Base-by-base conservation (phyloP, 805 yeast genomes). In the Saturnispora besseyi region DNA sequence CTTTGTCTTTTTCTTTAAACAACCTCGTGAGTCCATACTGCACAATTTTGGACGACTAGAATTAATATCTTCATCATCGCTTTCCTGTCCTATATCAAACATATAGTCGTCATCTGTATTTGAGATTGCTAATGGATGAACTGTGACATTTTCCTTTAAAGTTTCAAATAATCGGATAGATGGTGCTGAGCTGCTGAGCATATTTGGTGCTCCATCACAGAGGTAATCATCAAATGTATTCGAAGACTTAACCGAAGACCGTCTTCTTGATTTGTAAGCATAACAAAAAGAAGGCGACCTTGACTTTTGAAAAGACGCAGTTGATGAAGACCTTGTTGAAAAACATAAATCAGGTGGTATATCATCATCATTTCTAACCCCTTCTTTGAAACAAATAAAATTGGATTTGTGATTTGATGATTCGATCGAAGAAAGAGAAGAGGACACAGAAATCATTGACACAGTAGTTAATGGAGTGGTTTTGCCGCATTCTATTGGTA, bases 321-420 rank as follows among this genome's bases (percentile, higher is more conserved):
- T 46, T 3, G 50, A 41, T 4, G 50, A 47, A 9, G 50, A 47
- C 15, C 45, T 9, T 22, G 45, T 30, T 18, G 38, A 40, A 7
- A 24, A 30, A 38, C 18, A 22, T n/a, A 13, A 31, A 31, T 31
- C n/a, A 26, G 9, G 29, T 26, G 9, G 29, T 8, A 26, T 26
- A 6, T 26, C 29, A 26, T 26, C 29, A 6, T 26, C 29, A 8
- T 26, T 26, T 26, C 9, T 8, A 26, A 26, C 29, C 3, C 15
- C 40, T 9, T 36, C 40, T 34, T 21, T 15, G 9, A 26, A 26
- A 26, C 29, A 26, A 26, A 26, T 26, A 26, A 26, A 26, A 26
- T 26, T 26, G 9, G 29, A 26, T 26, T 26, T 26, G 29, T 8
- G 9, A 26, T 8, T 26, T 26, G 9, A 26, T 26, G 29, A 6